Evolutionary conservation across 2,329 filamentous ascomycete genomes (phyloP).

Genomic region (Bipolaris bicolor): DNA sequence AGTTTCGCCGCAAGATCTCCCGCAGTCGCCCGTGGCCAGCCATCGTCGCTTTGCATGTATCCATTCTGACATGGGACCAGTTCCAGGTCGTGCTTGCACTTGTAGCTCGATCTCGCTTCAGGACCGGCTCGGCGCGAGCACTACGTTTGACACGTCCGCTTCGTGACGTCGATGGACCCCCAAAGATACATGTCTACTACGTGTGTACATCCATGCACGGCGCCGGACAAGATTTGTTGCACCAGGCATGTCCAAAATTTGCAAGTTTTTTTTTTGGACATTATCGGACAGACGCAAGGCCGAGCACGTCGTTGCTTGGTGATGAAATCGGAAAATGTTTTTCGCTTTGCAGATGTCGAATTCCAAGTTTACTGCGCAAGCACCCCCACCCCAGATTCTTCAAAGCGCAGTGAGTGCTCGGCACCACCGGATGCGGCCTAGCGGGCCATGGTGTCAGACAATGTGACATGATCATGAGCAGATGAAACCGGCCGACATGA

Average conservation of each 20-base stretch:
- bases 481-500: not conserved
- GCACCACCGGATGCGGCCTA: not conserved
- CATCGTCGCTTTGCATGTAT: not conserved
- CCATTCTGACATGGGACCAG: conserved; percentile 20
- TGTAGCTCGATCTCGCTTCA: conserved; percentile 32
- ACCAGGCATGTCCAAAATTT: too few relatives aligned
- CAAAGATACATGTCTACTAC: not conserved
- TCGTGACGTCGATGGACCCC: conserved; percentile 7
- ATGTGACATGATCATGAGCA: conserved; percentile 13
- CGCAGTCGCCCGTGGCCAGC: conserved; percentile 12
- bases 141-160: conserved; percentile 29
- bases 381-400: conserved; percentile 5
- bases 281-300: not conserved
- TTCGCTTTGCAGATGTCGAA: not conserved
- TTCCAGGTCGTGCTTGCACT: conserved; percentile 29
- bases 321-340: not conserved
- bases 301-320: not conserved
- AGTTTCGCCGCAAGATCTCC: conserved; percentile 4
- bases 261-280: too few relatives aligned
- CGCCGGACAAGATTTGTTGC: not conserved
- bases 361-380: conserved; percentile 3
- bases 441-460: conserved; percentile 3
- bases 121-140: conserved; percentile 33
- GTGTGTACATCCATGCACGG: too few relatives aligned
- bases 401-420: not conserved